Percentiles rank a stretch among this genome's conserved stretches.
Conservation (phyloP, 2,329 filamentous ascomycete species). For the Scedosporium dehoogii region DNA sequence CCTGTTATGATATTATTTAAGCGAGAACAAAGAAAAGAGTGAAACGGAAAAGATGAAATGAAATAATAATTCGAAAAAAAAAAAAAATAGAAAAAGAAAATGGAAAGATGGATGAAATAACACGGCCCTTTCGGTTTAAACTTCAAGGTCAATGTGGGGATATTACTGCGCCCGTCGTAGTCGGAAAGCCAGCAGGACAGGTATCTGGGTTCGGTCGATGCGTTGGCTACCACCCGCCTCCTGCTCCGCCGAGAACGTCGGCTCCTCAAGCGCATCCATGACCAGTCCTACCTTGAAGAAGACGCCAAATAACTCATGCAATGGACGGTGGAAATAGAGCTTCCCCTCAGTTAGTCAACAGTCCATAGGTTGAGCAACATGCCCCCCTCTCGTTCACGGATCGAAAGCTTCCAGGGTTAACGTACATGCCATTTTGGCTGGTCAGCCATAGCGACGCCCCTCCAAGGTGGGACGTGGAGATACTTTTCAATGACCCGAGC, state of each 20-base stretch:
- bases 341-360: constrained; percentile 8
- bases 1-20: no score
- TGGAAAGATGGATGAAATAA: no score
- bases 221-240: neutral
- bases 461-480: constrained; percentile 27
- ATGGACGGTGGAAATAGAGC: constrained; percentile 33
- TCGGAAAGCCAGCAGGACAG: neutral
- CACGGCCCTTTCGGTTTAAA: neutral
- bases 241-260: constrained; percentile 29
- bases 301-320: constrained; percentile 30
- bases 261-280: constrained; percentile 36
- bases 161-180: neutral
- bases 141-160: neutral
- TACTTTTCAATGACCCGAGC: constrained; percentile 30
- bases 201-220: neutral
- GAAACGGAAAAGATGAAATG: no score
- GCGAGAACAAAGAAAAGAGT: no score
- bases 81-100: no score
- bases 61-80: no score
- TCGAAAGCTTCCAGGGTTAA: neutral
- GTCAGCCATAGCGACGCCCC: constrained; percentile 23
- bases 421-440: constrained; percentile 24
- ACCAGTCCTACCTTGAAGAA: constrained; percentile 32
- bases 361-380: neutral
- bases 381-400: no score